Evolutionary conservation across 768 basidiomycete genomes (phyloP).

Genomic region (Hypholoma sublateritium): DNA sequence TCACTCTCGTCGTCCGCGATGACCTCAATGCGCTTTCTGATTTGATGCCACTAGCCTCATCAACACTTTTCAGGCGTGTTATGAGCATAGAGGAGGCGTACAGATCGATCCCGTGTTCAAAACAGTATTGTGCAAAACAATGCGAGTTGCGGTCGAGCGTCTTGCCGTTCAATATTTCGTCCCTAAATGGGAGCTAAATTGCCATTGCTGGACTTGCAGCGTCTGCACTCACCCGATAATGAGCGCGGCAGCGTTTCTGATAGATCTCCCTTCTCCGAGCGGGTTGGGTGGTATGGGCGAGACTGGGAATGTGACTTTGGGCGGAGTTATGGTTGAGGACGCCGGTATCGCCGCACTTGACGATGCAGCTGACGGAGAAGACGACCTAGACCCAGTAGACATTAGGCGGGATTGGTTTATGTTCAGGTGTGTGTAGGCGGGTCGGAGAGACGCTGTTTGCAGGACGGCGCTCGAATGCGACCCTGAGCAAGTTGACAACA

Average conservation of each 20-base stretch:
- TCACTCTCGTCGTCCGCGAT: constrained; percentile 89
- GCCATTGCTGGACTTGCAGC: not conserved
- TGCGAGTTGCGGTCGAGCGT: constrained; percentile 83
- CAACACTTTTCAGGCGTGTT: constrained; percentile 15
- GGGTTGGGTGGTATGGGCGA: constrained; percentile 65
- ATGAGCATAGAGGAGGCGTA: constrained; percentile 31
- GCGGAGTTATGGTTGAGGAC: constrained; percentile 6
- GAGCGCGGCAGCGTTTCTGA: constrained; percentile 72
- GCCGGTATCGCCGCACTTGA: constrained; percentile 5
- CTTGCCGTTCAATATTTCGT: constrained; percentile 93
- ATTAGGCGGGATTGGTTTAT: constrained; percentile 9
- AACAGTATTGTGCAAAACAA: constrained; percentile 86
- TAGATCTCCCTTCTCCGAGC: constrained; percentile 67
- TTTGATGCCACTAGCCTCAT: constrained; percentile 26
- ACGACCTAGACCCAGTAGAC: constrained; percentile 10
- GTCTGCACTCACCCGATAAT: constrained; percentile 63
- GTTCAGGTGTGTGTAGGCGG: not conserved
- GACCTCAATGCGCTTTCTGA: constrained; percentile 85
- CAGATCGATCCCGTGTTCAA: constrained; percentile 84
- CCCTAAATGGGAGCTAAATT: constrained; percentile 41
- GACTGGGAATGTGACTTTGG: constrained; percentile 39
- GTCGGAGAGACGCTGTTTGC: not conserved
- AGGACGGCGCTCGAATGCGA: not conserved
- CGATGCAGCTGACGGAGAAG: constrained; percentile 24
- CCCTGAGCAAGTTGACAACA: not conserved